Evolutionary conservation across 805 yeast species (phyloP).

Genomic region (Candida qinlingensis): DNA sequence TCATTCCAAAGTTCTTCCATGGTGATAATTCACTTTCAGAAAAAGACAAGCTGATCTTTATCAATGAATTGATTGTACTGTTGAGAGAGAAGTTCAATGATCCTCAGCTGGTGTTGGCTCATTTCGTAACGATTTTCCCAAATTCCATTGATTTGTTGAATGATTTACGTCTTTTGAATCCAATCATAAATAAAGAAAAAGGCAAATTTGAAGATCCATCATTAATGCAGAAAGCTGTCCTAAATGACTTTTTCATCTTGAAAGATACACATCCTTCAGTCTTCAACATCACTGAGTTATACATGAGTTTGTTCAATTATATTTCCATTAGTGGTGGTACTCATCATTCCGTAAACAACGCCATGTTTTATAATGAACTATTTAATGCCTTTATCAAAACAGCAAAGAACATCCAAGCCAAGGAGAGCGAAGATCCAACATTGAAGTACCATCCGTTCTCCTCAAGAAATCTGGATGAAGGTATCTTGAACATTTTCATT

Average conservation of each 20-base stretch:
- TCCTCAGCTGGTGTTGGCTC: slow-evolving; percentile 18
- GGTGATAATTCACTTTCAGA: background rate
- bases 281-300: slow-evolving; percentile 14
- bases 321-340: slow-evolving; percentile 7
- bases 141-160: slow-evolving; percentile 8
- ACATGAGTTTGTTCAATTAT: slow-evolving; percentile 10
- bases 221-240: slow-evolving; percentile 1
- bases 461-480: slow-evolving; percentile 13
- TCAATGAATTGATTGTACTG: slow-evolving; percentile 15
- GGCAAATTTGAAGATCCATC: background rate
- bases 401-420: background rate
- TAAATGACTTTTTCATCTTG: slow-evolving; percentile 9
- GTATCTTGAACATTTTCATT: slow-evolving; percentile 14
- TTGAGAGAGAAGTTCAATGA: slow-evolving; percentile 16
- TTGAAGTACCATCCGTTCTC: slow-evolving; percentile 12
- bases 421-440: slow-evolving; percentile 1
- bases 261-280: slow-evolving; percentile 9
- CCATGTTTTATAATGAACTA: background rate
- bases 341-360: background rate
- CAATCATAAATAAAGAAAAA: slow-evolving; percentile 8
- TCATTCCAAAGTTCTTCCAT: slow-evolving; percentile 13
- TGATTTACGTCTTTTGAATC: slow-evolving; percentile 14
- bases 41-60: slow-evolving; percentile 1
- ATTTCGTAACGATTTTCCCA: slow-evolving; percentile 19
- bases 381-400: background rate